Base-by-base conservation (phyloP, 768 basidiomycete genomes). In the Lactarius quietus region DNA sequence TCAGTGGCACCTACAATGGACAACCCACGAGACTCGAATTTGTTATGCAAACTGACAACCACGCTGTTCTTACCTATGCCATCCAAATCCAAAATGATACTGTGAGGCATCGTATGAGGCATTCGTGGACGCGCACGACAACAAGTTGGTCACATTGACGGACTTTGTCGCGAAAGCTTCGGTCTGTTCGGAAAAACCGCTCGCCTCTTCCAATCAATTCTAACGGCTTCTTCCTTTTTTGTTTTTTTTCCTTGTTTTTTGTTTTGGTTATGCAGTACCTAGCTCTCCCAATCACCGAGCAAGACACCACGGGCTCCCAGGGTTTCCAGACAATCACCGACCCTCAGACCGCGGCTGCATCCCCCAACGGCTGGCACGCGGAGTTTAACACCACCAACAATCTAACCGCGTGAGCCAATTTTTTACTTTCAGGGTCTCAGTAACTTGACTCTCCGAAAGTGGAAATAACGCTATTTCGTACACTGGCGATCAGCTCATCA, bases 341-440 rank as follows among this genome's bases (percentile, higher is more conserved):
- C 66, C 87, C 88, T 14, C 78, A 83, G 73, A 84, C 88, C 74
- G 70, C 71, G 18, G 63, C 74, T 6, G 79, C 84, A 4, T 88
- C 86, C n/a, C 86, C 86, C 33, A 68, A 78, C 23, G 86, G 85
- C 36, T 87, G 86, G 86, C 83, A 86, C 70, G 74, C 73, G 59
- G 73, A 74, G 38, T 73, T 73, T 12, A 72, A 72, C 14, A 74
- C 75, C 70, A 78, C 76, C n/a, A 72, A 70, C 17, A 78, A 76
- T n/a, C 61, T 67, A 7, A 76, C 76, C 29, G 64, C 71, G 57
- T 73, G 41, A 60, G 70, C 52, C 5, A 23, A 9, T 6, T 14
- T 60, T 12, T 14, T 9, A 2, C 23, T 14, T 12, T 31, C 15
- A 28, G 29, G 14, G 18, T 39, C 12, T 14, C 3, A 26, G n/a